Evolutionary conservation across 768 basidiomycete species (phyloP).

Genomic region (Phanerochaete sordida): DNA sequence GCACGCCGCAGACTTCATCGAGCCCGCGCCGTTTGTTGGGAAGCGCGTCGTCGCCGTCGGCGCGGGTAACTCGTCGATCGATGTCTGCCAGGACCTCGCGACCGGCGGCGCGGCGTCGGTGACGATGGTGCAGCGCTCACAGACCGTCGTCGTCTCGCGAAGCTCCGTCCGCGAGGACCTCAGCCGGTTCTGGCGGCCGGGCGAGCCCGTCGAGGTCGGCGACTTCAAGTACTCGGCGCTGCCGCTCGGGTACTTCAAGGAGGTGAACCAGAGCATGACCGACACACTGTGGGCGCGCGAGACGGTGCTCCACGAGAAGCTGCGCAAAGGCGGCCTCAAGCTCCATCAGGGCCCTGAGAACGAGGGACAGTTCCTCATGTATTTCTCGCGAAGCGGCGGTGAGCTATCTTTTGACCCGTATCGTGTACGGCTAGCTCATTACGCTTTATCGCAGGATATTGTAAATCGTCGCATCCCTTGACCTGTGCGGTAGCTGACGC

Average conservation of each 20-base stretch:
- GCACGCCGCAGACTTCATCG: conserved; percentile 30
- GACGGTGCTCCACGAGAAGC: conserved; percentile 29
- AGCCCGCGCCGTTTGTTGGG: conserved; percentile 26
- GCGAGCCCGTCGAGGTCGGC: conserved; percentile 19
- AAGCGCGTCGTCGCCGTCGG: conserved; percentile 37
- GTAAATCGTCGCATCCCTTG: background rate
- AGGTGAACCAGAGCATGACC: conserved; percentile 14
- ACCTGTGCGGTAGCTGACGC: background rate
- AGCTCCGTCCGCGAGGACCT: background rate
- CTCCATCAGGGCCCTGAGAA: conserved; percentile 32
- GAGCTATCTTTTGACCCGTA: conserved; percentile 2
- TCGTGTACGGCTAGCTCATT: background rate
- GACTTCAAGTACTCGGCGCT: conserved; percentile 21
- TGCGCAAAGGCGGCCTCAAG: conserved; percentile 33
- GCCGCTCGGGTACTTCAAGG: conserved; percentile 23
- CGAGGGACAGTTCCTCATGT: conserved; percentile 25
- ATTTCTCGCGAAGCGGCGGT: conserved; percentile 32
- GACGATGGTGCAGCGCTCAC: conserved; percentile 41
- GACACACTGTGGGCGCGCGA: conserved; percentile 27
- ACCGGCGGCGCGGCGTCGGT: conserved; percentile 29
- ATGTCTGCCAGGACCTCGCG: conserved; percentile 35
- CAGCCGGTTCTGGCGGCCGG: conserved; percentile 11
- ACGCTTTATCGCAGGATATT: conserved; percentile 5
- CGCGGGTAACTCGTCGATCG: conserved; percentile 36
- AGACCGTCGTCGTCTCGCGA: conserved; percentile 31